phyloP scores from a whole-genome alignment of 2,329 filamentous ascomycete genomes.

The Plenodomus lindquistii region DNA sequence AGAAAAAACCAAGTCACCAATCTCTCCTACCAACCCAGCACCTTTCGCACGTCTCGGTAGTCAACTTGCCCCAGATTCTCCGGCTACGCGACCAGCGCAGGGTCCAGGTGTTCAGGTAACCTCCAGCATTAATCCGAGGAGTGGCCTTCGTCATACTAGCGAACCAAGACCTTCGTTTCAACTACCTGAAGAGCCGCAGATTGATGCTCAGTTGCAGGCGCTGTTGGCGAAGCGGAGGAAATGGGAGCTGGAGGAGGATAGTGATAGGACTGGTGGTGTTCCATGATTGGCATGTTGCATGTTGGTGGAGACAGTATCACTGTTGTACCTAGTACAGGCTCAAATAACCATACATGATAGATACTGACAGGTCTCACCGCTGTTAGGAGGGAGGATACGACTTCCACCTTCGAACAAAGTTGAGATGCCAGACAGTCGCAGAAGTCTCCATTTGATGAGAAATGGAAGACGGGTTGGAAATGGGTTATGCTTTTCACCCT shows the following conservation, averaged over 20 bases:
- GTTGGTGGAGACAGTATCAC: background rate
- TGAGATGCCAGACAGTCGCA: constrained; percentile 5
- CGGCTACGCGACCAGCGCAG: constrained; percentile 12
- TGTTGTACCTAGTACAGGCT: background rate
- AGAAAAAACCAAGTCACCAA: constrained; percentile 6
- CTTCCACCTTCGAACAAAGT: background rate
- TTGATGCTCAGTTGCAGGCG: constrained; percentile 11
- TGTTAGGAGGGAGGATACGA: background rate
- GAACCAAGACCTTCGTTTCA: constrained; percentile 4
- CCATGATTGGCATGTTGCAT: background rate
- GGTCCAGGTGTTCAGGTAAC: constrained; percentile 4
- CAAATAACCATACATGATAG: too few relatives aligned
- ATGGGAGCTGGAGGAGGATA: constrained; percentile 10
- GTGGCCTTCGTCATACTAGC: constrained; percentile 1
- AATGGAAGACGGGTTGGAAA: constrained; percentile 15
- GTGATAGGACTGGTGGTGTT: background rate
- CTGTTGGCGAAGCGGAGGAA: constrained; percentile 15
- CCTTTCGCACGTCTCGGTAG: constrained; percentile 22
- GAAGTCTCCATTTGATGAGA: constrained; percentile 7
- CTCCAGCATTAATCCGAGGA: constrained; percentile 1
- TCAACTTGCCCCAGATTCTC: constrained; percentile 10
- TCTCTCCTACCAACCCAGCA: constrained; percentile 9
- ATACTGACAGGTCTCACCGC: too few relatives aligned
- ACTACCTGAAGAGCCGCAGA: constrained; percentile 1
- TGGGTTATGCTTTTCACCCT: too few relatives aligned